A percentile compares a stretch with the other conserved stretches of the same genome.
These are phyloP conservation scores for Tuber umbilicatum DNA, from an alignment of 495 filamentous ascomycete genomes.

Conservation along the genomic window DNA sequence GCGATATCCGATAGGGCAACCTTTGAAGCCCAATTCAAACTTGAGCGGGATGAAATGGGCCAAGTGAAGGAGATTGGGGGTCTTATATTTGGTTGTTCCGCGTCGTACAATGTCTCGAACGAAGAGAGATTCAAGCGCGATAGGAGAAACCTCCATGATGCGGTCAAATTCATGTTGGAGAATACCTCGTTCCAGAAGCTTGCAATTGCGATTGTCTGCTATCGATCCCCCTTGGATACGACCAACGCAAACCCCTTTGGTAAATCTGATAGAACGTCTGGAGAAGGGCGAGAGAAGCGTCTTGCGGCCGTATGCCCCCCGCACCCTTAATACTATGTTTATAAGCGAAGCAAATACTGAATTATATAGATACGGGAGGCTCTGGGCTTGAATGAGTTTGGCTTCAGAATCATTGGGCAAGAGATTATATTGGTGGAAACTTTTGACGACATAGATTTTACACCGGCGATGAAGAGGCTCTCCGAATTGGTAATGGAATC, in stretches of 20 bases:
- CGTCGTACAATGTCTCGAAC: constrained; percentile 35
- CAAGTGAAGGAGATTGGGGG: constrained; percentile 35
- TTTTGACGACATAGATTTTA: constrained; percentile 25
- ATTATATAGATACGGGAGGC: constrained; percentile 33
- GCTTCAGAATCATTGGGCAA: constrained; percentile 19
- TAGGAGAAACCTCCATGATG: constrained; percentile 31
- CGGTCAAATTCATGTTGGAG: constrained; percentile 26
- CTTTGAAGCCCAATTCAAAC: constrained; percentile 30
- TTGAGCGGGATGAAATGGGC: constrained; percentile 10
- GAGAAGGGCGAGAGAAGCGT: constrained; percentile 30
- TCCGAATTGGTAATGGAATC: constrained; percentile 27
- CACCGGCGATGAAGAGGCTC: constrained; percentile 22
- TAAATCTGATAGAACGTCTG: constrained; percentile 31
- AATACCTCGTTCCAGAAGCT: constrained; percentile 30
- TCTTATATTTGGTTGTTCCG: constrained; percentile 38
- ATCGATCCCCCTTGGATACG: constrained; percentile 36
- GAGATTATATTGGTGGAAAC: constrained; percentile 36
- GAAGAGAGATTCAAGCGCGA: constrained; percentile 36
- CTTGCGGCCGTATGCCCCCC: constrained; percentile 38
- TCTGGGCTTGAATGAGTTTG: constrained; percentile 24
- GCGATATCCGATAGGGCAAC: constrained; percentile 27
- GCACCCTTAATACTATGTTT: not conserved
- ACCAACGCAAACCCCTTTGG: constrained; percentile 36
- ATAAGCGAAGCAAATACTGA: not conserved
- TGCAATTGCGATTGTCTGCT: constrained; percentile 38